Conservation (phyloP, 345 rosid genomes). For the Mercurialis annua region DNA sequence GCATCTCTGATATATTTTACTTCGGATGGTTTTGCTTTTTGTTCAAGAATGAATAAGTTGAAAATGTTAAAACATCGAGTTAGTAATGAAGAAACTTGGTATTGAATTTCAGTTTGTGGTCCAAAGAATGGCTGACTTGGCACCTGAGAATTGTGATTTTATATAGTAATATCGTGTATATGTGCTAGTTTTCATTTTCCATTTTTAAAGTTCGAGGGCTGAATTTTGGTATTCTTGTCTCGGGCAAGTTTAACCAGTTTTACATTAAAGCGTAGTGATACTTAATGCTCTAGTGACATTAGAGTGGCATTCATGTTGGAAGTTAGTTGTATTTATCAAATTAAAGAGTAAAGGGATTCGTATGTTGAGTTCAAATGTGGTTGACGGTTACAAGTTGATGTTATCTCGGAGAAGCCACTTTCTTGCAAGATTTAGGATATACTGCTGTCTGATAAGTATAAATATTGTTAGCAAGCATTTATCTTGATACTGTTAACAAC, state of each 20-base stretch:
- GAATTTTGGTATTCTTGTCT: not conserved
- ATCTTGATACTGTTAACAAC: not conserved
- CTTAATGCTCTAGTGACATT: not conserved
- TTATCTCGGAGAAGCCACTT: not conserved
- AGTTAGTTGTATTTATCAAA: not conserved
- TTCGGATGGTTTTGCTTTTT: no score
- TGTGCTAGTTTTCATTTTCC: no score
- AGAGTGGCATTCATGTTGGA: not conserved
- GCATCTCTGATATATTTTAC: not conserved
- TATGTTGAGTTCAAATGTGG: not conserved
- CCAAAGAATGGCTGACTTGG: no score
- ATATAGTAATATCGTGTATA: not conserved
- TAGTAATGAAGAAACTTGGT: no score
- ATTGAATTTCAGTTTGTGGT: no score
- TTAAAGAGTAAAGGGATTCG: not conserved
- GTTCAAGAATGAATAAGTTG: no score
- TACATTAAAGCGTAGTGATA: no score
- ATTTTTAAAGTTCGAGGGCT: not conserved
- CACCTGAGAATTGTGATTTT: no score
- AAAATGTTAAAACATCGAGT: no score
- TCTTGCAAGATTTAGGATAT: not conserved
- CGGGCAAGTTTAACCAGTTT: not conserved
- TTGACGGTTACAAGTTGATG: not conserved
- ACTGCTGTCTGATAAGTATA: not conserved
- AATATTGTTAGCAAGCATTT: not conserved